Evolutionary conservation across 202 grass and related monocot genomes (phyloP), one percentile per base, ranked within the genome.

Genomic region (Zizania palustris): DNA sequence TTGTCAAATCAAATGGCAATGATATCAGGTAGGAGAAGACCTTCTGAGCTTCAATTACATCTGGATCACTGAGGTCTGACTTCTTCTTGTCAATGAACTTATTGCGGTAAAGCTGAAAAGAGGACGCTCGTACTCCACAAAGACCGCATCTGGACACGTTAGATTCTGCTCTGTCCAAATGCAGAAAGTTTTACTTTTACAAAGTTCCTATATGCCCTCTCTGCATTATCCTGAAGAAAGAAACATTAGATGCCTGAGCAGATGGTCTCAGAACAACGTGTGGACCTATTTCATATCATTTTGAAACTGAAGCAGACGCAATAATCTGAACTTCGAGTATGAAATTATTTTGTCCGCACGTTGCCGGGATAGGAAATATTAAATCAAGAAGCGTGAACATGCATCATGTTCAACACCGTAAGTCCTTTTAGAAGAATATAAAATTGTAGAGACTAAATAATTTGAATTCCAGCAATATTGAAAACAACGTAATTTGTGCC

Each of bases 161-260:
- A 44, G 79, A 84, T 78, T 65, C 61, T 65, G 69, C 82, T 82
- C 66, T 83, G 82, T 50, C 85, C 85, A 67, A 88, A 87, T 34
- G 53, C 35, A 10, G 79, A 78, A 46, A 93, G 42, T 16, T 84
- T 92, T 71, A 92, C 54, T 28, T 77, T 84, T 62, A 92, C 85
- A 80, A 94, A 92, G 85, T 88, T 97, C 59, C 77, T 92, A 64
- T 92, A 94, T 20, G 74, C 86, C 22, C 72, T 97, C 79, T 94
- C 82, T 75, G 86, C 91, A 86, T 77, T 86, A 73, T 88, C 90
- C 95, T 97, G 83, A 46, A 84, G 60, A 70, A 57, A 55, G 43
- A 49, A 87, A 85, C n/a, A 28, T 41, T 45, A 55, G 5, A 55
- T 50, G 38, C 10, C 45, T 78, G 38, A 92, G 74, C 4, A 61